Conservation (phyloP, 805 yeast genomes). For the Cyberlindnera maritima region DNA sequence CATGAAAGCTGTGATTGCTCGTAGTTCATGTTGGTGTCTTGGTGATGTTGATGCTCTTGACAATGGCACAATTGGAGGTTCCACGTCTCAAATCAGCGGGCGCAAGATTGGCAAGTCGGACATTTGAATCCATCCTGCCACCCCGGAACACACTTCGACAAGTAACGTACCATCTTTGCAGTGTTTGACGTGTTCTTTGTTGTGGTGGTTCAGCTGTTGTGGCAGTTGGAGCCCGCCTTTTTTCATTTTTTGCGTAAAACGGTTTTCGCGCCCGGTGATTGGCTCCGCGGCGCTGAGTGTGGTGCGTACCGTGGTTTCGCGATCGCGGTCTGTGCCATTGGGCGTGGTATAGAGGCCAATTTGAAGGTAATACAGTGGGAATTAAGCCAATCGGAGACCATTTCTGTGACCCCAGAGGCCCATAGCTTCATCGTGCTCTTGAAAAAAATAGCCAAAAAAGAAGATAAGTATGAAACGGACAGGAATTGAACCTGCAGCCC, state of each 20-base stretch:
- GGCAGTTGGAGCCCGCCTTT: neutral
- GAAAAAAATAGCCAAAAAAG: constrained; percentile 19
- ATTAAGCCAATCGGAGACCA: no score
- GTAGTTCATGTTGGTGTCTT: constrained; percentile 10
- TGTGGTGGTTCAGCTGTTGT: neutral
- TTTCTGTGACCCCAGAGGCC: no score
- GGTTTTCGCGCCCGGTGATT: constrained; percentile 16
- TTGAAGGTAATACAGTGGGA: no score
- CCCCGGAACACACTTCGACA: neutral
- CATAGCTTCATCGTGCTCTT: neutral
- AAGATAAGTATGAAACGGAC: constrained; percentile 62
- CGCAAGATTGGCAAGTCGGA: no score
- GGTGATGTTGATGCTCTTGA: neutral
- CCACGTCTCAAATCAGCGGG: neutral
- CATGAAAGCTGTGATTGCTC: no score
- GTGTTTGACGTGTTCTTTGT: constrained; percentile 2
- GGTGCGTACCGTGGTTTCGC: neutral
- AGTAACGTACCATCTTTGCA: constrained; percentile 8
- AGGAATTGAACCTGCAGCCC: constrained; percentile 88
- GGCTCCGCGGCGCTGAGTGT: constrained; percentile 5
- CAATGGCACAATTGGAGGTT: neutral
- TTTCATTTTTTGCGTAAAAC: constrained; percentile 11
- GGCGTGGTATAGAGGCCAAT: neutral
- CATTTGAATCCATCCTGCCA: neutral
- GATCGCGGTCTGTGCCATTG: neutral